Evolutionary conservation across 1,139 yeast species (phyloP).

Genomic region (Diutina pseudorugosa): DNA sequence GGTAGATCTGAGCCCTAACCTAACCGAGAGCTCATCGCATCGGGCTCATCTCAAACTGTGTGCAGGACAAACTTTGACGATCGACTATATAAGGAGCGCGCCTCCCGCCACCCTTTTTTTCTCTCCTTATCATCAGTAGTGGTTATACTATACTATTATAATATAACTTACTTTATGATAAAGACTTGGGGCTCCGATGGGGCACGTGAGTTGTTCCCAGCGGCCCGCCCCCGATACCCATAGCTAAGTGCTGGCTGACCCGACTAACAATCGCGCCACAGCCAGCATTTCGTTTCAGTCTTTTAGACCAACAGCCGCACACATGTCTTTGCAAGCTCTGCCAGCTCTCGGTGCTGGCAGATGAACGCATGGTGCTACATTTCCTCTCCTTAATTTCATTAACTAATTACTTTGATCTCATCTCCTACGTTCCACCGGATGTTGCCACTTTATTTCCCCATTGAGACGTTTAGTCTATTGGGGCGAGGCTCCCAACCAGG

Average conservation of each 20-base stretch:
- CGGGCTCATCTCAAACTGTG: neutral
- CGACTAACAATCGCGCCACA: conserved; percentile 53
- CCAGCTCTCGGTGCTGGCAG: conserved; percentile 15
- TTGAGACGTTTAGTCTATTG: too few species aligned
- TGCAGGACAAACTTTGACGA: neutral
- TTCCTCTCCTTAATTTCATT: neutral
- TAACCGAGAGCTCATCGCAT: neutral
- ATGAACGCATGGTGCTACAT: conserved; percentile 41
- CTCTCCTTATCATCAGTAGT: conserved; percentile 44
- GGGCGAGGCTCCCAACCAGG: too few species aligned
- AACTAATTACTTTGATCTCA: too few species aligned
- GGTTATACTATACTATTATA: conserved; percentile 52
- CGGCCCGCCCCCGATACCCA: conserved; percentile 18
- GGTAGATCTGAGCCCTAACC: neutral
- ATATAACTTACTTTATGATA: conserved; percentile 40
- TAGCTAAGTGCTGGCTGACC: conserved; percentile 50
- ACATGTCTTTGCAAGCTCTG: conserved; percentile 14
- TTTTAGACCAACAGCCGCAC: conserved; percentile 44
- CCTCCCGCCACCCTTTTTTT: conserved; percentile 7
- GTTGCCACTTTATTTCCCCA: too few species aligned
- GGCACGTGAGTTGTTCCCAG: conserved; percentile 19
- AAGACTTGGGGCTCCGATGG: conserved; percentile 36
- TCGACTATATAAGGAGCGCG: conserved; percentile 7
- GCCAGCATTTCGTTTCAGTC: conserved; percentile 64
- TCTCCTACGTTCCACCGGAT: too few species aligned